These are phyloP conservation scores for Aurantiochytrium sp. DNA, from an alignment of 108 stramenopile species.

Conservation along the genomic window DNA sequence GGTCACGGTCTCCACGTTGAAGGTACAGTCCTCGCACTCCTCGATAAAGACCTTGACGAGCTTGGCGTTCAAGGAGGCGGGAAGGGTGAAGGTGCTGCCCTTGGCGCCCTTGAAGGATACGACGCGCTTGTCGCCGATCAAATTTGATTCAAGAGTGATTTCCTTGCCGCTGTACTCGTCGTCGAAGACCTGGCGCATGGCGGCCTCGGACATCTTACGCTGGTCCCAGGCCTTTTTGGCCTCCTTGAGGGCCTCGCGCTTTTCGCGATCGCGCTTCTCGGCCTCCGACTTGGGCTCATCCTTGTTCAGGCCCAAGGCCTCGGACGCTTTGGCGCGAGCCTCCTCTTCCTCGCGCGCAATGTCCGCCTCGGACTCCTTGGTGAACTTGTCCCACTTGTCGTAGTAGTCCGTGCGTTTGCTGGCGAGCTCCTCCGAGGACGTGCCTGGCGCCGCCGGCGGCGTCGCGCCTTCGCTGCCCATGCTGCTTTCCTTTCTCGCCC, in stretches of 20 bases:
- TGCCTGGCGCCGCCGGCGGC: no score
- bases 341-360: neutral
- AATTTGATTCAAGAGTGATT: neutral
- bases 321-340: neutral
- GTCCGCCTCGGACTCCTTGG: conserved; percentile 2
- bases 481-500: no score
- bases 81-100: neutral
- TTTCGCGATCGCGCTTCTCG: neutral
- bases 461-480: no score
- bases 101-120: neutral
- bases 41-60: conserved; percentile 3
- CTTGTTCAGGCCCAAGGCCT: neutral
- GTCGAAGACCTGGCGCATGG: neutral
- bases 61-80: neutral
- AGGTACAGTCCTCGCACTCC: conserved; percentile 8
- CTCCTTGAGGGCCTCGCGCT: neutral
- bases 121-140: neutral
- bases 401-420: neutral
- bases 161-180: neutral
- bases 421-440: neutral
- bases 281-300: neutral
- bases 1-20: neutral
- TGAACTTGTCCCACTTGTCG: conserved; percentile 5
- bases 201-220: neutral
- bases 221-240: conserved; percentile 5